These are phyloP conservation scores for Pseudozyma tsukubaensis DNA, from an alignment of 1,284 basidiomycete species.

Conservation along the genomic window DNA sequence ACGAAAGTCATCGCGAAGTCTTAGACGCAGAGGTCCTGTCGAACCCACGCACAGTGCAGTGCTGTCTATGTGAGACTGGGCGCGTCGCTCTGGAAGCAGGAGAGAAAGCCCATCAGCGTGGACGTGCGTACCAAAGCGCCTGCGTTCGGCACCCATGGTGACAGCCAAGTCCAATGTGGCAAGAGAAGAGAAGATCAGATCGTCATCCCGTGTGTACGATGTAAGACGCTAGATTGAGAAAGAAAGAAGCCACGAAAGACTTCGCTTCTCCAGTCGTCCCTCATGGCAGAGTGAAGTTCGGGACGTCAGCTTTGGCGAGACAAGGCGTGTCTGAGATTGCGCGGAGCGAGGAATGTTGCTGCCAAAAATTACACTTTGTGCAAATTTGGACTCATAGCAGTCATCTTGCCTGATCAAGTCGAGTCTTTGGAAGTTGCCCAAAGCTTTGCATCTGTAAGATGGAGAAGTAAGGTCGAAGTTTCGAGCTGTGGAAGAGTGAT, in stretches of 20 bases:
- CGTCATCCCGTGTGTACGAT: neutral
- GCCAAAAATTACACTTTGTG: neutral
- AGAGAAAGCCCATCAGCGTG: neutral
- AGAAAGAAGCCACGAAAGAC: neutral
- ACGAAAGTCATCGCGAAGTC: neutral
- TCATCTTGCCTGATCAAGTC: too few relatives aligned
- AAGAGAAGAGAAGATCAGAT: conserved; percentile 1
- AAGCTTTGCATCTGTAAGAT: too few relatives aligned
- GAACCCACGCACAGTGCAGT: neutral
- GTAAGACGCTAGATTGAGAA: conserved; percentile 29
- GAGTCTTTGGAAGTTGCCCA: too few relatives aligned
- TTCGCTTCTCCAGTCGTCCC: conserved; percentile 2
- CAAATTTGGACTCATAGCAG: conserved; percentile 19
- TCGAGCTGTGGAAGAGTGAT: too few relatives aligned
- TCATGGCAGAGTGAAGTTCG: conserved; percentile 7
- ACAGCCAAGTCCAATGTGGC: neutral
- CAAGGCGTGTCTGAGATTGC: conserved; percentile 32
- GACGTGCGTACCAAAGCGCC: neutral
- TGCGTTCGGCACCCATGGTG: neutral
- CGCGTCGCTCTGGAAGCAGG: neutral
- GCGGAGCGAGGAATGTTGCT: conserved; percentile 34
- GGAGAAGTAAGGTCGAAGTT: too few relatives aligned
- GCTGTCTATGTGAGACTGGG: neutral
- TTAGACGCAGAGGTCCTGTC: neutral
- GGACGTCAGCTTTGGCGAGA: conserved; percentile 25